A percentile compares a stretch with the other conserved stretches of the same genome.
Evolutionary conservation across 2,329 filamentous ascomycete species (phyloP).

Genomic region (Aspergillus pseudonomiae): DNA sequence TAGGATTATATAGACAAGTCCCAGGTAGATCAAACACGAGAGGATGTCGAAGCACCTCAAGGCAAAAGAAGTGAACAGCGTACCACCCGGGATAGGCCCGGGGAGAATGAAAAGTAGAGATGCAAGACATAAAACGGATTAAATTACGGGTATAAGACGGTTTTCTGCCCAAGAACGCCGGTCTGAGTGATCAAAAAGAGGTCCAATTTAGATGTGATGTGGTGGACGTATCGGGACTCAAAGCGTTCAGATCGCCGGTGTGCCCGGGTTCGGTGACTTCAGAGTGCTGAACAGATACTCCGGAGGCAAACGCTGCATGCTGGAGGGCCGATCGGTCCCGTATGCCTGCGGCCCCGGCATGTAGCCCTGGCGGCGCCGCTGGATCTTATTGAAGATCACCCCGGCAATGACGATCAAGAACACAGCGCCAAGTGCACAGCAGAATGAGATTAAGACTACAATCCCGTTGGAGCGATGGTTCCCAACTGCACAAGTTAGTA

Average conservation of each 20-base stretch:
- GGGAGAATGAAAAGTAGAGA: slow-evolving; percentile 16
- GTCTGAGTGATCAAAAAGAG: slow-evolving; percentile 26
- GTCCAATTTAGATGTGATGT: slow-evolving; percentile 17
- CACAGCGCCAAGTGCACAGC: slow-evolving; percentile 50
- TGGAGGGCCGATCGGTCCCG: slow-evolving; percentile 49
- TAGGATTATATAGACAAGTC: slow-evolving; percentile 9
- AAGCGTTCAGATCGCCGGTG: slow-evolving; percentile 37
- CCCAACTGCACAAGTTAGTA: slow-evolving; percentile 25
- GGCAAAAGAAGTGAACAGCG: background rate
- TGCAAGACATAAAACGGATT: slow-evolving; percentile 28
- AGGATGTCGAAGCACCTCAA: slow-evolving; percentile 3
- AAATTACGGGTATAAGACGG: slow-evolving; percentile 38
- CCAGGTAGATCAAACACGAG: slow-evolving; percentile 13
- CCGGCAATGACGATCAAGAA: slow-evolving; percentile 52
- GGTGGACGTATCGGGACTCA: background rate
- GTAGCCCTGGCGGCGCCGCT: slow-evolving; percentile 51
- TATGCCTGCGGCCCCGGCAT: slow-evolving; percentile 47
- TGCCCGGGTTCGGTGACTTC: slow-evolving; percentile 37
- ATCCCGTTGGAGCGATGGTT: slow-evolving; percentile 48
- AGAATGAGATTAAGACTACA: slow-evolving; percentile 50
- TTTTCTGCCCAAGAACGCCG: slow-evolving; percentile 32
- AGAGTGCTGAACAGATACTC: slow-evolving; percentile 50
- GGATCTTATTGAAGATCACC: slow-evolving; percentile 51
- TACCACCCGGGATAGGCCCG: background rate
- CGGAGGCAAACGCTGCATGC: slow-evolving; percentile 50